Evolutionary conservation across 2,329 filamentous ascomycete genomes (phyloP).

Genomic region (Aquanectria penicillioides): DNA sequence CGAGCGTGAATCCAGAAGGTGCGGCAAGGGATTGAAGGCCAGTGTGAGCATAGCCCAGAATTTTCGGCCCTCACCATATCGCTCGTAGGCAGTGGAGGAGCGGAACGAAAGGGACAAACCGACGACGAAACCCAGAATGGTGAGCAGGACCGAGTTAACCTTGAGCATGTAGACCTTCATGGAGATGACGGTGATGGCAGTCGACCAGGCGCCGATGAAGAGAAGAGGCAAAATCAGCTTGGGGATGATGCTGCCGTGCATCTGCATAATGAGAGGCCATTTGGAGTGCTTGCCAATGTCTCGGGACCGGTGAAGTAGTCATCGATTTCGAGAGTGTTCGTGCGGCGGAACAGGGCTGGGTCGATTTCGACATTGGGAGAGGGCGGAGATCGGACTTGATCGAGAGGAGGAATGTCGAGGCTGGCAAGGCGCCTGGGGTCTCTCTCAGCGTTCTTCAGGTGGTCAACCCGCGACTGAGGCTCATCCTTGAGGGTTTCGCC

Average conservation of each 20-base stretch:
- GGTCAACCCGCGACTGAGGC: neutral
- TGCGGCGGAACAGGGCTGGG: conserved; percentile 45
- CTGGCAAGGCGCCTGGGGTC: conserved; percentile 37
- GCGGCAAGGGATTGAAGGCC: conserved; percentile 74
- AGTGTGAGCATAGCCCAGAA: conserved; percentile 70
- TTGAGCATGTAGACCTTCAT: conserved; percentile 51
- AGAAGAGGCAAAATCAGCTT: conserved; percentile 77
- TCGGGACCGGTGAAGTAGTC: conserved; percentile 74
- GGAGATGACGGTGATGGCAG: conserved; percentile 68
- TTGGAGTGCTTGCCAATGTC: conserved; percentile 79
- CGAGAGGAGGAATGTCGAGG: conserved; percentile 40
- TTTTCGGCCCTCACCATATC: conserved; percentile 72
- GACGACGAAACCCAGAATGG: conserved; percentile 84
- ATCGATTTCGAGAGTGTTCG: conserved; percentile 59
- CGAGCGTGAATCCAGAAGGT: conserved; percentile 85
- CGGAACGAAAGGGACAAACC: conserved; percentile 82
- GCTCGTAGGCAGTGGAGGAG: conserved; percentile 80
- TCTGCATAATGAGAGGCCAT: conserved; percentile 78
- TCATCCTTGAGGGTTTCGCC: conserved; percentile 11
- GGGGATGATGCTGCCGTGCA: conserved; percentile 80
- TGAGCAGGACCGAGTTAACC: conserved; percentile 65
- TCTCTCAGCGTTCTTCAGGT: conserved; percentile 10
- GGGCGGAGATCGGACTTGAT: conserved; percentile 45
- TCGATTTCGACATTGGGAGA: conserved; percentile 42
- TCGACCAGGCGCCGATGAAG: conserved; percentile 72